Evolutionary conservation across 345 rosid species (phyloP).

Genomic region (Carallia brachiata): DNA sequence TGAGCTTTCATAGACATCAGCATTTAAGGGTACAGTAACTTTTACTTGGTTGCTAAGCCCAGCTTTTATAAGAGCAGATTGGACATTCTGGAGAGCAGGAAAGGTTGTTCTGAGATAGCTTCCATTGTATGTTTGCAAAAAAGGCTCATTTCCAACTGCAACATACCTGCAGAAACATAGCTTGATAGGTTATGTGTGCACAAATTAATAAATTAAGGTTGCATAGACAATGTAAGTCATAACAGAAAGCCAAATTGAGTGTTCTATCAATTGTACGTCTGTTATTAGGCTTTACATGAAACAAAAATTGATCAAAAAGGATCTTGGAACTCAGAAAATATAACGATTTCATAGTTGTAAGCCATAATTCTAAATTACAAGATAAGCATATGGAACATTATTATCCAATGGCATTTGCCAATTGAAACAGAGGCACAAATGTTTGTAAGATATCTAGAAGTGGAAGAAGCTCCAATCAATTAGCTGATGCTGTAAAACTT

Average conservation of each 20-base stretch:
- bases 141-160: constrained; percentile 92
- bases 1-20: constrained; percentile 67
- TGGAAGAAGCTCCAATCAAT: too few species aligned
- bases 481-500: too few species aligned
- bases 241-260: background rate
- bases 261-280: background rate
- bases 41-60: constrained; percentile 70
- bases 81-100: constrained; percentile 84
- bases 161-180: constrained; percentile 46
- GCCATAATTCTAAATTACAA: too few species aligned
- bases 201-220: background rate
- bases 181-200: background rate
- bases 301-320: too few species aligned
- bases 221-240: background rate
- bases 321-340: too few species aligned
- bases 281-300: too few species aligned
- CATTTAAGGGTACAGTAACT: constrained; percentile 81
- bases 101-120: constrained; percentile 49
- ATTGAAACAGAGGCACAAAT: too few species aligned
- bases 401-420: too few species aligned
- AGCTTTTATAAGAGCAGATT: constrained; percentile 85
- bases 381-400: too few species aligned
- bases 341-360: too few species aligned
- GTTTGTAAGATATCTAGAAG: too few species aligned
- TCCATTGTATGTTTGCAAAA: constrained; percentile 66